Evolutionary conservation across 1,139 yeast genomes (phyloP).

Genomic region (Zygosaccharomyces pseudobailii): DNA sequence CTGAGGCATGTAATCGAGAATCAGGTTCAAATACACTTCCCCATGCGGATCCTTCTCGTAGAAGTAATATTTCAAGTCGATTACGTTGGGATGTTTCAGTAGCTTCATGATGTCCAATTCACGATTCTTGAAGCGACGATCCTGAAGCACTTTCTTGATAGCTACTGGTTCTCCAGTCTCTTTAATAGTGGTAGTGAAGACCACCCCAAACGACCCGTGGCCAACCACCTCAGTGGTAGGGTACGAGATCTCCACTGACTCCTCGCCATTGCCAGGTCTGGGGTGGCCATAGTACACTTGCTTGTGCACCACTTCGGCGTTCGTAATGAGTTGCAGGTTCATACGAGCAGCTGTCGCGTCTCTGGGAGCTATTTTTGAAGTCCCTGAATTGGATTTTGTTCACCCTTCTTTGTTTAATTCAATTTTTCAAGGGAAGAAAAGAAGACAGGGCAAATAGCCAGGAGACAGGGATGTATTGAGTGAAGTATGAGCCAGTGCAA

Average conservation of each 20-base stretch:
- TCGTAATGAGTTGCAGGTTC: slow-evolving; percentile 18
- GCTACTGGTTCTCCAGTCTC: slow-evolving; percentile 82
- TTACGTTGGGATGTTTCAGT: slow-evolving; percentile 76
- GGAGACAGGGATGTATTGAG: background rate
- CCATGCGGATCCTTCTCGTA: slow-evolving; percentile 54
- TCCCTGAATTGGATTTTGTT: background rate
- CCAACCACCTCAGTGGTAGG: slow-evolving; percentile 69
- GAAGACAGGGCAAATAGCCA: background rate
- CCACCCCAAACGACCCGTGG: slow-evolving; percentile 96
- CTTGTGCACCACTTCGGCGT: slow-evolving; percentile 26
- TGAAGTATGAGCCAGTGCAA: background rate
- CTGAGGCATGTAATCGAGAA: slow-evolving; percentile 90
- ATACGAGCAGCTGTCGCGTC: slow-evolving; percentile 5
- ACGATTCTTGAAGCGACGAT: slow-evolving; percentile 90
- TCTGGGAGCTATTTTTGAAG: background rate
- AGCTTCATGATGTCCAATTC: slow-evolving; percentile 94
- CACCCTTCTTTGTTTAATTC: background rate
- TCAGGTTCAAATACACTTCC: slow-evolving; percentile 78
- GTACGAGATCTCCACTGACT: slow-evolving; percentile 34
- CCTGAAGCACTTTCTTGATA: slow-evolving; percentile 90
- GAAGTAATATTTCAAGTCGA: slow-evolving; percentile 82
- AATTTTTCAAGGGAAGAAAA: background rate
- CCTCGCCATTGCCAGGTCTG: slow-evolving; percentile 15
- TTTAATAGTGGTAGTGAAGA: slow-evolving; percentile 75
- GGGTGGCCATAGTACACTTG: slow-evolving; percentile 30